phyloP scores from a whole-genome alignment of 2,329 filamentous ascomycete species.

The Clonostachys chloroleuca region DNA sequence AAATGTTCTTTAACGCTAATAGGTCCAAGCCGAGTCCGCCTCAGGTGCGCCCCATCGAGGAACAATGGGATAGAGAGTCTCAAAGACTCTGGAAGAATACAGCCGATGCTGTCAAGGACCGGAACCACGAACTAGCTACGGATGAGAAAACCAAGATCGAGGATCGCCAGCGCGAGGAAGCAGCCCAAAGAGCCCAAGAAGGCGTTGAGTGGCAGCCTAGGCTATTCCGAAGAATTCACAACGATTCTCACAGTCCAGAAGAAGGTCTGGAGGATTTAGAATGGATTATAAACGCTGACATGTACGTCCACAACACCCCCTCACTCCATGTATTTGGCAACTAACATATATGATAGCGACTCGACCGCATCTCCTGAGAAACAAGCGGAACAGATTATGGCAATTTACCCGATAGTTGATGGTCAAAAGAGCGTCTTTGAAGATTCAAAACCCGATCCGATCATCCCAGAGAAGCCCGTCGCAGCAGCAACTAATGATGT shows the following conservation, averaged over 20 bases:
- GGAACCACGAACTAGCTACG: slow-evolving; percentile 85
- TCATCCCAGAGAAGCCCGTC: not conserved
- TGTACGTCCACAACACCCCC: slow-evolving; percentile 50
- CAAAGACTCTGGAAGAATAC: slow-evolving; percentile 83
- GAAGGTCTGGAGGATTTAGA: slow-evolving; percentile 87
- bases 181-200: slow-evolving; percentile 71
- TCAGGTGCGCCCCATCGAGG: slow-evolving; percentile 68
- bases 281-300: slow-evolving; percentile 85
- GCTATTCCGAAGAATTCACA: slow-evolving; percentile 73
- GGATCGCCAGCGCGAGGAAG: slow-evolving; percentile 85
- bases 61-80: slow-evolving; percentile 88
- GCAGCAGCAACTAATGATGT: not conserved
- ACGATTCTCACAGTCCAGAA: slow-evolving; percentile 65
- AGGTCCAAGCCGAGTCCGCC: slow-evolving; percentile 74
- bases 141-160: slow-evolving; percentile 97
- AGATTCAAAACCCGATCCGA: not conserved
- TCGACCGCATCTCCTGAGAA: slow-evolving; percentile 53
- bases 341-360: slow-evolving; percentile 15
- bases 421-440: slow-evolving; percentile 57
- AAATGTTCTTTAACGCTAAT: slow-evolving; percentile 83
- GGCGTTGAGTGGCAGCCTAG: slow-evolving; percentile 84
- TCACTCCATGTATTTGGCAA: not conserved
- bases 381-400: slow-evolving; percentile 76
- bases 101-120: slow-evolving; percentile 73
- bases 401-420: slow-evolving; percentile 78